Conservation (phyloP, 1,284 basidiomycete genomes). For the Pisolithus thermaeus region DNA sequence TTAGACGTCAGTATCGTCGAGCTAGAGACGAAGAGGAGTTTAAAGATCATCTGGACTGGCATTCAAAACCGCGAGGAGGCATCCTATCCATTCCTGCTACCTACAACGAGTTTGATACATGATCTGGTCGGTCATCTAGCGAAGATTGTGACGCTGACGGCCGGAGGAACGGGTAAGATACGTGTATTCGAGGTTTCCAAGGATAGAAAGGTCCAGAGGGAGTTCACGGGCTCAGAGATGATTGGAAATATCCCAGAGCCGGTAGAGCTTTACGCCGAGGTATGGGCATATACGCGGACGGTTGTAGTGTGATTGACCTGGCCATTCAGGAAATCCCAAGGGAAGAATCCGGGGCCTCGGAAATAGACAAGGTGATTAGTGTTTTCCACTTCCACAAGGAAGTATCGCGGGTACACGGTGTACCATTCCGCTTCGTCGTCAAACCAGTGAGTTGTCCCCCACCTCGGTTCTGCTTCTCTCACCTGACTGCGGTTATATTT, state of each 20-base stretch:
- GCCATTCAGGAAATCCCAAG: constrained; percentile 72
- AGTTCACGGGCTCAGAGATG: constrained; percentile 92
- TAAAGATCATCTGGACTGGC: constrained; percentile 96
- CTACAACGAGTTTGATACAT: constrained; percentile 92
- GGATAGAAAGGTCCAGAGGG: constrained; percentile 86
- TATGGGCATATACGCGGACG: constrained; percentile 26
- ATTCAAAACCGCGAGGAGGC: constrained; percentile 96
- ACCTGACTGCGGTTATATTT: constrained; percentile 5
- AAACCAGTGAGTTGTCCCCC: constrained; percentile 62
- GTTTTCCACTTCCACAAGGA: constrained; percentile 99
- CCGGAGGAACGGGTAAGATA: constrained; percentile 81
- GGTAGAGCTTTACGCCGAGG: constrained; percentile 94
- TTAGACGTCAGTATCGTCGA: constrained; percentile 97
- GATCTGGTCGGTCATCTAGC: constrained; percentile 85
- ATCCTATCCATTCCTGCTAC: constrained; percentile 86
- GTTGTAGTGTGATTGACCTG: constrained; percentile 10
- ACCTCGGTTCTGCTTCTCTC: not conserved
- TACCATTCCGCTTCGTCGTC: constrained; percentile 96
- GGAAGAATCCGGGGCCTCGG: constrained; percentile 86
- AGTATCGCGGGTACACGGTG: constrained; percentile 86
- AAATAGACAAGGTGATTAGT: constrained; percentile 73
- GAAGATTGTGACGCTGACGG: constrained; percentile 77
- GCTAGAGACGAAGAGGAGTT: constrained; percentile 96
- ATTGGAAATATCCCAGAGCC: constrained; percentile 95
- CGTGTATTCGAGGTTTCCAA: constrained; percentile 92